Base-by-base conservation (phyloP, 805 yeast genomes). In the Candida cerambycidarum region DNA sequence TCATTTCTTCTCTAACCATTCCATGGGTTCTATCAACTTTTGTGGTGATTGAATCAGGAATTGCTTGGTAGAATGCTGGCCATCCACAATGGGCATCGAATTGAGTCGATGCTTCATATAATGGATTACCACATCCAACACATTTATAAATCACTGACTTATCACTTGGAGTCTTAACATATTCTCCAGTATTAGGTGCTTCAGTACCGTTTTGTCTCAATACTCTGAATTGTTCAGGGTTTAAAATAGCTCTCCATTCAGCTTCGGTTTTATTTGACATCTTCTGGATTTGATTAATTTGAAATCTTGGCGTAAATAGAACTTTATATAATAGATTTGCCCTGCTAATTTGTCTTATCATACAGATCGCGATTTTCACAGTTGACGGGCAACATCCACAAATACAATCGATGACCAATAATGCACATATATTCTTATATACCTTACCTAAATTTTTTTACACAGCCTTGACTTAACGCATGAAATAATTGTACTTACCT, bases 71-170 rank as follows among this genome's bases (percentile, higher is more conserved):
- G 63, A 93, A 93, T 0, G 97, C 90, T 1, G 99, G 99, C 99
- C 99, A 93, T 2, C 99, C 99, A 63, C 99, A 93, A 41, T 89
- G 89, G 10, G 96, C 80, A 44, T 84, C 82, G 55, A 93, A 93
- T 62, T 93, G 92, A 3, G 96, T 77, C 24, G 75, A 69, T 21
- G 96, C 82, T 46, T 76, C 75, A 63, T 93, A 93, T 23, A 93
- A 66, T 10, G 97, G 96, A 33, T 76, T 69, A 39, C 73, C 74
- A 64, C 99, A 93, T 5, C 84, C 98, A 0, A 85, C 97, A 67
- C 99, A 93, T 35, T 69, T 67, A 62, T 89, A 93, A 2, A 78
- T 67, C 0, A 97, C 98, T 2, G 51, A 52, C 4, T 65, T 59
- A 29, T 71, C 65, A 40, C 78, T 74, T 0, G 83, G 85, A 54